Evolutionary conservation across 176 grass and related monocot species (phyloP).

Genomic region (Musa schizocarpa): DNA sequence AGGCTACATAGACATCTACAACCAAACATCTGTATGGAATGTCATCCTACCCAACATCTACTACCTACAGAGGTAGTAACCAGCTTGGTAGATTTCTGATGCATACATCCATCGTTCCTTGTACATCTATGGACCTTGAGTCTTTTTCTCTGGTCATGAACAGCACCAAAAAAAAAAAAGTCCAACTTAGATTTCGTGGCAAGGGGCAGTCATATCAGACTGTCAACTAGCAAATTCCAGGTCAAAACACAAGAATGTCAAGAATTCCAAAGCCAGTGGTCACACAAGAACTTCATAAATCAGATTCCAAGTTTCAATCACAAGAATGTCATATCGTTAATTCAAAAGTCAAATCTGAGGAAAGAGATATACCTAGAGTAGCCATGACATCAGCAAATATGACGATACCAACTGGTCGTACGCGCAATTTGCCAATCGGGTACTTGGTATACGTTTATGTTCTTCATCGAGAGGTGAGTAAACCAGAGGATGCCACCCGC

Average conservation of each 20-base stretch:
- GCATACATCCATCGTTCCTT: too few species aligned
- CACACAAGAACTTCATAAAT: not conserved
- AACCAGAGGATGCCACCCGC: constrained; percentile 94
- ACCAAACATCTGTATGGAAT: too few species aligned
- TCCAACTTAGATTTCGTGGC: not conserved
- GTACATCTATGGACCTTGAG: too few species aligned
- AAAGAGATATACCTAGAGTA: constrained; percentile 60
- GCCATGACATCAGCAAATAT: constrained; percentile 86
- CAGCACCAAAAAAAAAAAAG: too few species aligned
- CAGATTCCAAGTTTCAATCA: not conserved
- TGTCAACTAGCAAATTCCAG: not conserved
- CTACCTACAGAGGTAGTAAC: too few species aligned
- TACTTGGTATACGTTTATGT: constrained; percentile 80
- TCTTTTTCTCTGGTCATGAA: too few species aligned
- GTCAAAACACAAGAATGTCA: not conserved
- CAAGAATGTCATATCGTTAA: not conserved
- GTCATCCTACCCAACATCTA: too few species aligned
- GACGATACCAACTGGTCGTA: constrained; percentile 91
- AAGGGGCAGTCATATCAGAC: not conserved
- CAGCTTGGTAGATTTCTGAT: too few species aligned
- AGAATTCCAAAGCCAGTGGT: not conserved
- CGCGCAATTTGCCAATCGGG: constrained; percentile 84
- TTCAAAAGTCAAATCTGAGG: not conserved
- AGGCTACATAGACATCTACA: too few species aligned
- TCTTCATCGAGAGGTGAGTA: constrained; percentile 94